phyloP scores from a whole-genome alignment of 208 protist genomes.

The Leishmania turanica region DNA sequence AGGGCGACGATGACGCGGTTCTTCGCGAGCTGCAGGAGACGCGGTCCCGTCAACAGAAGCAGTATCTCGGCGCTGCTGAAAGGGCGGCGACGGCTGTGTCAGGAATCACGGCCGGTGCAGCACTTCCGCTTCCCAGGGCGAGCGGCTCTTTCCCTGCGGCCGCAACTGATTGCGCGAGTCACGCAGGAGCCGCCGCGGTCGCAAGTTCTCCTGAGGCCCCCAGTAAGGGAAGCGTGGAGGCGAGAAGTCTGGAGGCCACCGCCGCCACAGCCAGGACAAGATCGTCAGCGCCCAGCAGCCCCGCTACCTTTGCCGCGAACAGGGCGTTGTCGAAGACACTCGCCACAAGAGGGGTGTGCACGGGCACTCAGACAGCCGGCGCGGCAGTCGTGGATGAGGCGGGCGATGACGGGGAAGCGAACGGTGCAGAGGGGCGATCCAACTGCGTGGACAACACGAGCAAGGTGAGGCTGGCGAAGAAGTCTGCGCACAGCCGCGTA shows the following conservation, averaged over 20 bases:
- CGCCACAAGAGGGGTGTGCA: not conserved
- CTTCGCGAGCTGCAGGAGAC: conserved; percentile 5
- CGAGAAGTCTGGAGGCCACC: not conserved
- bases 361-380: not conserved
- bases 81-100: not conserved
- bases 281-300: not conserved
- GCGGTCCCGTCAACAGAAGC: conserved; percentile 1
- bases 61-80: not conserved
- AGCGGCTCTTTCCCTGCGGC: not conserved
- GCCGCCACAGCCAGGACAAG: not conserved
- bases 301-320: not conserved
- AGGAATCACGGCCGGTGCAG: not conserved
- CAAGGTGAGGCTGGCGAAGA: not conserved
- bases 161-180: not conserved
- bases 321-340: not conserved
- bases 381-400: not conserved
- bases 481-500: not conserved
- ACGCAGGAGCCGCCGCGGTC: not conserved
- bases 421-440: not conserved
- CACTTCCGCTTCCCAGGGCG: not conserved
- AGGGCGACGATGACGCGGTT: conserved; percentile 25
- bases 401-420: not conserved
- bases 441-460: not conserved
- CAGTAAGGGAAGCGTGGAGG: not conserved
- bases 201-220: not conserved